Evolutionary conservation across 163 green algal species (phyloP).

Genomic region (Prototheca wickerhamii): DNA sequence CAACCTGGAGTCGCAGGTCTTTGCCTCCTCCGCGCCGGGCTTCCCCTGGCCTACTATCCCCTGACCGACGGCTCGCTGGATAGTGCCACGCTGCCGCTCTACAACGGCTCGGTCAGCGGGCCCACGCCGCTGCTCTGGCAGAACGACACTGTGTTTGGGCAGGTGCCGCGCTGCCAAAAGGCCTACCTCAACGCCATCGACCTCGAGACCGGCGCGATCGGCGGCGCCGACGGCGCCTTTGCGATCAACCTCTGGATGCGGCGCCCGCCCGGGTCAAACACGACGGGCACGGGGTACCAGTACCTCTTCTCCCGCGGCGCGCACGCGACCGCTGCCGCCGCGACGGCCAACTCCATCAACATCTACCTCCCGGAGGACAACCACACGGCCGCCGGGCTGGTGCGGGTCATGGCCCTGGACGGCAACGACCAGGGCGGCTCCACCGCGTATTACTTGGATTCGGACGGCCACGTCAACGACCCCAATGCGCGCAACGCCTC

Average conservation of each 20-base stretch:
- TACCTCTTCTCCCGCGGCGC: constrained; percentile 28
- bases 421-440: constrained; percentile 16
- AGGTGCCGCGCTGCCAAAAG: constrained; percentile 13
- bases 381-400: constrained; percentile 28
- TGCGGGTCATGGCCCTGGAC: constrained; percentile 42
- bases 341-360: constrained; percentile 14
- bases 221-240: constrained; percentile 4
- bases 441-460: background rate
- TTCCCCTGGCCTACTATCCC: constrained; percentile 32
- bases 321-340: too few relatives aligned
- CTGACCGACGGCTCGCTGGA: constrained; percentile 18
- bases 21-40: too few relatives aligned
- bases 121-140: background rate
- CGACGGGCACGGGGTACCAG: constrained; percentile 11
- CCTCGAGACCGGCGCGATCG: constrained; percentile 16
- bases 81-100: constrained; percentile 14
- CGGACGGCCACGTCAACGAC: constrained; percentile 5
- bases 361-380: constrained; percentile 34
- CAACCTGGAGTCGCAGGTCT: background rate
- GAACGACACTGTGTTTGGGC: constrained; percentile 7
- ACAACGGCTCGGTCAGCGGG: constrained; percentile 7
- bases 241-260: constrained; percentile 26
- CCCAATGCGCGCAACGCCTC: background rate
- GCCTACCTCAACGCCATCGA: background rate
- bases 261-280: background rate